phyloP scores from a whole-genome alignment of 306 rosid genomes.

The Clitoria ternatea region DNA sequence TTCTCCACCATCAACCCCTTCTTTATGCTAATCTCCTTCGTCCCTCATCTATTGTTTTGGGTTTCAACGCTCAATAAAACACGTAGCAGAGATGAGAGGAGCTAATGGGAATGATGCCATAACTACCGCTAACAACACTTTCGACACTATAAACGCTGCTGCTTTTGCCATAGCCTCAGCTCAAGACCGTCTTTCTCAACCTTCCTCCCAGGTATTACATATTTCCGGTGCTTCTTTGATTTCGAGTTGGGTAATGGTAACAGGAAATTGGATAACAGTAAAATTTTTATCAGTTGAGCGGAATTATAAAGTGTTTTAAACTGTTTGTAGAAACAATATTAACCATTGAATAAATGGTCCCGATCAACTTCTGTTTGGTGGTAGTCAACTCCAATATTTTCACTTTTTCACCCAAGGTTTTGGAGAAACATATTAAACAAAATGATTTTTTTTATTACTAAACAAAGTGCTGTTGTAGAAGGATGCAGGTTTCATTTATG shows the following conservation, averaged over 20 bases:
- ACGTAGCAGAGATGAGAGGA: constrained; percentile 42
- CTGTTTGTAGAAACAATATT: too few relatives aligned
- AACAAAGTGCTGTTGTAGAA: too few relatives aligned
- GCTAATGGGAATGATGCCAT: constrained; percentile 41
- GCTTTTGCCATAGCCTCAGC: constrained; percentile 74
- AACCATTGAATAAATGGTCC: too few relatives aligned
- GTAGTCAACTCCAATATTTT: too few relatives aligned
- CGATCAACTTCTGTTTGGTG: too few relatives aligned
- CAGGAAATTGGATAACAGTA: too few relatives aligned
- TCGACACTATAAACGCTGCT: constrained; percentile 90
- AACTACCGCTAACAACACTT: constrained; percentile 42
- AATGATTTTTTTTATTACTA: too few relatives aligned
- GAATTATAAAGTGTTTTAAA: too few relatives aligned
- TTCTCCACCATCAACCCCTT: not conserved
- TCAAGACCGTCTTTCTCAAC: constrained; percentile 59
- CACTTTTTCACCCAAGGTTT: not conserved
- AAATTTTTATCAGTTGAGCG: too few relatives aligned
- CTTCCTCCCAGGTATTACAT: constrained; percentile 48
- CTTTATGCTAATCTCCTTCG: not conserved
- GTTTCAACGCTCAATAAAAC: not conserved
- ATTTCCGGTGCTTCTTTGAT: not conserved
- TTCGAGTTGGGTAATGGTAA: too few relatives aligned
- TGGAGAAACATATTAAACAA: not conserved
- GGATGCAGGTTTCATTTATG: not conserved
- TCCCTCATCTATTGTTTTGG: not conserved